Conservation (phyloP, 2,329 filamentous ascomycete genomes). For the Penicillium sp. region DNA sequence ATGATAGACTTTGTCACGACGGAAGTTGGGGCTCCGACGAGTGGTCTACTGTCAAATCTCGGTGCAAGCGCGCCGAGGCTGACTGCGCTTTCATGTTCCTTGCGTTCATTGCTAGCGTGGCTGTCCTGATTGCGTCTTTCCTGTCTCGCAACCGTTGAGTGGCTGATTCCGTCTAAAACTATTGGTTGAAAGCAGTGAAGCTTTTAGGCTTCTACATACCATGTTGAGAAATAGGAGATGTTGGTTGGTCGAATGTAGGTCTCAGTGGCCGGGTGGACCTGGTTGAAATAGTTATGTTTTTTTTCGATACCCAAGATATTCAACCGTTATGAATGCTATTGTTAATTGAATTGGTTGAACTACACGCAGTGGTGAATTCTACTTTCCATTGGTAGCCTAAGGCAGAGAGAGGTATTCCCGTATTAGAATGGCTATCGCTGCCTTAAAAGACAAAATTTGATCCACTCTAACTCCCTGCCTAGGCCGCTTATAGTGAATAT, state of each 20-base stretch:
- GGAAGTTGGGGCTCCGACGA: background rate
- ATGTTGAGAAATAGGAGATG: background rate
- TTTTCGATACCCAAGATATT: background rate
- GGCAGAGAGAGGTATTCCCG: too few relatives aligned
- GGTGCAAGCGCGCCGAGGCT: constrained; percentile 22
- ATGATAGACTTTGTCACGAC: background rate
- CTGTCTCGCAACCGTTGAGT: constrained; percentile 3
- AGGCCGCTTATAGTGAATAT: too few relatives aligned
- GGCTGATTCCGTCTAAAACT: background rate
- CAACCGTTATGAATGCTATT: background rate
- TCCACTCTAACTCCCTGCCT: too few relatives aligned
- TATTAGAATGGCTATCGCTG: too few relatives aligned
- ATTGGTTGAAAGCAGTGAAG: background rate
- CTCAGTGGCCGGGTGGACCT: background rate
- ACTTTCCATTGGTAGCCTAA: background rate
- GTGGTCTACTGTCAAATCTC: constrained; percentile 8
- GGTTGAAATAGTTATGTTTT: background rate
- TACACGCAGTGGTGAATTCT: background rate
- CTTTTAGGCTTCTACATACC: too few relatives aligned
- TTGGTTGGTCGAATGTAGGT: background rate
- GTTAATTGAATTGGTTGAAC: background rate
- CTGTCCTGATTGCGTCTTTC: constrained; percentile 6
- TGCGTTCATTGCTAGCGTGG: constrained; percentile 16
- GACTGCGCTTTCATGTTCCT: constrained; percentile 27
- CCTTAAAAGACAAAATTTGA: too few relatives aligned